phyloP scores from a whole-genome alignment of 2,329 filamentous ascomycete species.

The Didymella exigua region DNA sequence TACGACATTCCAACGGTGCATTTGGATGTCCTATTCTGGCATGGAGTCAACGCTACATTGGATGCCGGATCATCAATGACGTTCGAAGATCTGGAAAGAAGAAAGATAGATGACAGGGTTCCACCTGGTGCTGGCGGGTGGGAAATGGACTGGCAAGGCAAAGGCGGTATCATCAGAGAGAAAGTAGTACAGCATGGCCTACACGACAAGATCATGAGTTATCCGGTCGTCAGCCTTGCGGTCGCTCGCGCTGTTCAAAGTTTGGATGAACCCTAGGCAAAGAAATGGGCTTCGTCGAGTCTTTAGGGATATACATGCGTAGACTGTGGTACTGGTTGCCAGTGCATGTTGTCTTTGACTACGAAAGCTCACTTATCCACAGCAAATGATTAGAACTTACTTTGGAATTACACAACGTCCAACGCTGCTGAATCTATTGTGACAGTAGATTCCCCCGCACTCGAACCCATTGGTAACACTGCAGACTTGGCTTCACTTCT shows the following conservation, averaged over 20 bases:
- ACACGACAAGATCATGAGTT: constrained; percentile 65
- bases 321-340: neutral
- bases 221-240: constrained; percentile 60
- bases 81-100: constrained; percentile 54
- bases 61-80: constrained; percentile 39
- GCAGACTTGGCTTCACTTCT: too few species aligned
- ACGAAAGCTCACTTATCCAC: too few species aligned
- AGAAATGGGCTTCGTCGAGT: neutral
- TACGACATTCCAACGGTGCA: constrained; percentile 59
- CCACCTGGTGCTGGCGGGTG: constrained; percentile 58
- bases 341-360: too few species aligned
- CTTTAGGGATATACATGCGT: too few species aligned
- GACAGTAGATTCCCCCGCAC: too few species aligned
- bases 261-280: neutral
- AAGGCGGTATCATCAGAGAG: constrained; percentile 58
- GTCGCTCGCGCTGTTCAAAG: constrained; percentile 56
- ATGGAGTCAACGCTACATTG: constrained; percentile 59
- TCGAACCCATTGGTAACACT: too few species aligned
- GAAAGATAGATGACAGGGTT: constrained; percentile 49
- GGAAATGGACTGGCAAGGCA: constrained; percentile 55
- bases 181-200: constrained; percentile 62
- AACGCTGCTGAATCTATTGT: too few species aligned
- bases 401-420: too few species aligned
- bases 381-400: too few species aligned
- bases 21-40: constrained; percentile 59